Conservation (phyloP, 2,329 filamentous ascomycete species). For the Alternaria novae-zelandiae region DNA sequence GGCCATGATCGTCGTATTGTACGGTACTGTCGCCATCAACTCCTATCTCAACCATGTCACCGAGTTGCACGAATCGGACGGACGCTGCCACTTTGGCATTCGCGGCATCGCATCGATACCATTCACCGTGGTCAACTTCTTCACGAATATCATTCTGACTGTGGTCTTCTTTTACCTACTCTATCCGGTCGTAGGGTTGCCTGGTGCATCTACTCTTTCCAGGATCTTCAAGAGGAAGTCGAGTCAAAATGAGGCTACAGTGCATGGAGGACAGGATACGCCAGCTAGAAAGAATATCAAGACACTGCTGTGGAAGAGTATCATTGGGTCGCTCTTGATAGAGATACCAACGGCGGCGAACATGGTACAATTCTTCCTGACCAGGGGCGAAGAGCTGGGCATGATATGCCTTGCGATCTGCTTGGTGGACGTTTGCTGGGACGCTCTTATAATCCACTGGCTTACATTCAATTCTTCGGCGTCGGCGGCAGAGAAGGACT, state of each 20-base stretch:
- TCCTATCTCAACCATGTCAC: constrained; percentile 39
- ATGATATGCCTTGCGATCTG: constrained; percentile 50
- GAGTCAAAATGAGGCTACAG: not conserved
- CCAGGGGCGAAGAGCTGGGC: constrained; percentile 41
- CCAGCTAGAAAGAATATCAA: constrained; percentile 26
- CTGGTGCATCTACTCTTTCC: not conserved
- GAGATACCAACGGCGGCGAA: constrained; percentile 47
- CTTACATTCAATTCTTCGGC: constrained; percentile 22
- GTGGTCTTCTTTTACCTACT: constrained; percentile 47
- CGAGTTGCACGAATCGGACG: constrained; percentile 31
- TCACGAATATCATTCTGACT: constrained; percentile 45
- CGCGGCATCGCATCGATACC: constrained; percentile 42
- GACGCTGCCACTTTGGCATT: constrained; percentile 47
- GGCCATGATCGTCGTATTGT: constrained; percentile 27
- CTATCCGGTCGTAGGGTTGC: constrained; percentile 21
- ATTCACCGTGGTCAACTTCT: constrained; percentile 43
- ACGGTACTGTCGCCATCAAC: constrained; percentile 29
- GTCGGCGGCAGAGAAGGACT: constrained; percentile 10
- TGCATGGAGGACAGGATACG: constrained; percentile 6
- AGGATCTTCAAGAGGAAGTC: not conserved
- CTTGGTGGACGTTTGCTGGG: constrained; percentile 42
- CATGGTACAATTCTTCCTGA: constrained; percentile 41
- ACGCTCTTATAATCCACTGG: constrained; percentile 27
- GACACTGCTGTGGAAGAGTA: constrained; percentile 34
- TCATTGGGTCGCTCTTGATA: constrained; percentile 42